Percentiles rank a stretch among this genome's conserved stretches.
phyloP scores from a whole-genome alignment of 768 basidiomycete genomes.

The Panaeolus cyanescens region DNA sequence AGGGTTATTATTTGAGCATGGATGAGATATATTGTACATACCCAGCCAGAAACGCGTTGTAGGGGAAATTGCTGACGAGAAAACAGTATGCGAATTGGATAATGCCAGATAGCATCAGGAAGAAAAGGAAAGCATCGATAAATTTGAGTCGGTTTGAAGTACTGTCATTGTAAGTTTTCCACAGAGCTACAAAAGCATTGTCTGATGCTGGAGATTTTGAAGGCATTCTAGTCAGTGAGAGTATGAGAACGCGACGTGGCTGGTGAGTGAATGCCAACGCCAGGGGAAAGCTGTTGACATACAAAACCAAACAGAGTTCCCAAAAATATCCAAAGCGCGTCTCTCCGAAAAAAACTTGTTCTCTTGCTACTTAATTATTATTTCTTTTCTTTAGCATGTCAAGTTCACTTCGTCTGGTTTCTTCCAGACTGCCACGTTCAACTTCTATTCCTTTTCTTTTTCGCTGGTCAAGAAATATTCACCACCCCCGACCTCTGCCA shows the following conservation, averaged over 20 bases:
- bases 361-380: slow-evolving; percentile 2
- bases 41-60: slow-evolving; percentile 97
- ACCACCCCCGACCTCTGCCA: slow-evolving; percentile 55
- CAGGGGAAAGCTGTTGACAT: slow-evolving; percentile 30
- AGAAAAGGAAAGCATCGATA: slow-evolving; percentile 90
- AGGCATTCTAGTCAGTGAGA: slow-evolving; percentile 28
- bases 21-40: slow-evolving; percentile 38
- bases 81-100: slow-evolving; percentile 92
- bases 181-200: slow-evolving; percentile 57
- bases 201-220: slow-evolving; percentile 34
- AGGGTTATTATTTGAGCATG: neutral
- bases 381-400: slow-evolving; percentile 23
- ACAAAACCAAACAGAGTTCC: slow-evolving; percentile 27
- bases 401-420: slow-evolving; percentile 28
- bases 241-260: slow-evolving; percentile 37
- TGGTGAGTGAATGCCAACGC: slow-evolving; percentile 10
- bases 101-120: slow-evolving; percentile 89
- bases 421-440: slow-evolving; percentile 22
- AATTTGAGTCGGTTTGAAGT: slow-evolving; percentile 89
- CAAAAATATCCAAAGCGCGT: slow-evolving; percentile 18
- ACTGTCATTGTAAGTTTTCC: slow-evolving; percentile 74
- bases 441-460: slow-evolving; percentile 3
- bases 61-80: slow-evolving; percentile 90
- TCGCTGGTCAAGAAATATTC: slow-evolving; percentile 38
- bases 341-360: slow-evolving; percentile 24